A percentile compares a stretch with the other conserved stretches of the same genome.
Conservation (phyloP, 2,329 filamentous ascomycete species). For the Fusarium heterosporum region DNA sequence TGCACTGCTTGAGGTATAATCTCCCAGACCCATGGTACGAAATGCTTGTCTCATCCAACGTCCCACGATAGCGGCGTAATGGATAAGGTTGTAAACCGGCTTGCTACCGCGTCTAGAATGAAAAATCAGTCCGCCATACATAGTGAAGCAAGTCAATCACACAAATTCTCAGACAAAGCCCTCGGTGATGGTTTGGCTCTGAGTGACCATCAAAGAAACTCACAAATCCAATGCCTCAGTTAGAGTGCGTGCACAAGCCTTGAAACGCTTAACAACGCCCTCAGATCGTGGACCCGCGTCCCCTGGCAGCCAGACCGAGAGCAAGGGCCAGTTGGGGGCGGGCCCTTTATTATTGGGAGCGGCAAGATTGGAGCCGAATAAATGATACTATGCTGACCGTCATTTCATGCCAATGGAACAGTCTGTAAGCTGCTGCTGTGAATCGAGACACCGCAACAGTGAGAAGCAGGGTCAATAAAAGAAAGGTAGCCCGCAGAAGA, state of each 20-base stretch:
- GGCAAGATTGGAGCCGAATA: constrained; percentile 14
- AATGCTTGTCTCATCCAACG: constrained; percentile 32
- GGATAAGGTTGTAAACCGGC: constrained; percentile 44
- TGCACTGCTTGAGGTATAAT: constrained; percentile 38
- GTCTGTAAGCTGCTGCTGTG: background rate
- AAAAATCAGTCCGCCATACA: constrained; percentile 30
- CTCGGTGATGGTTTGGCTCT: constrained; percentile 3
- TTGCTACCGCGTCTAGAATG: constrained; percentile 26
- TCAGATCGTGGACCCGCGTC: constrained; percentile 10
- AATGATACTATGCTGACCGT: background rate
- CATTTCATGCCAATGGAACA: constrained; percentile 16
- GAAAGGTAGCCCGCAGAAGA: background rate
- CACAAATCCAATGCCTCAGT: constrained; percentile 10
- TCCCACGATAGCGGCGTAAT: constrained; percentile 27
- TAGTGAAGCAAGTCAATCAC: constrained; percentile 8
- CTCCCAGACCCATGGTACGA: constrained; percentile 36
- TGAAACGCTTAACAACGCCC: constrained; percentile 4
- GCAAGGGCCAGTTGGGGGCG: constrained; percentile 22
- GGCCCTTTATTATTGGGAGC: constrained; percentile 31
- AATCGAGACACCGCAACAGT: constrained; percentile 22
- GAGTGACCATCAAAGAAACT: constrained; percentile 3
- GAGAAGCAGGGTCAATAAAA: constrained; percentile 1
- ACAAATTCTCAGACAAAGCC: background rate
- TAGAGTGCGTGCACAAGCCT: constrained; percentile 22
- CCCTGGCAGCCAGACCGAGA: constrained; percentile 12